phyloP scores from a whole-genome alignment of 1,284 basidiomycete genomes.

The Rhizopogon parksii region DNA sequence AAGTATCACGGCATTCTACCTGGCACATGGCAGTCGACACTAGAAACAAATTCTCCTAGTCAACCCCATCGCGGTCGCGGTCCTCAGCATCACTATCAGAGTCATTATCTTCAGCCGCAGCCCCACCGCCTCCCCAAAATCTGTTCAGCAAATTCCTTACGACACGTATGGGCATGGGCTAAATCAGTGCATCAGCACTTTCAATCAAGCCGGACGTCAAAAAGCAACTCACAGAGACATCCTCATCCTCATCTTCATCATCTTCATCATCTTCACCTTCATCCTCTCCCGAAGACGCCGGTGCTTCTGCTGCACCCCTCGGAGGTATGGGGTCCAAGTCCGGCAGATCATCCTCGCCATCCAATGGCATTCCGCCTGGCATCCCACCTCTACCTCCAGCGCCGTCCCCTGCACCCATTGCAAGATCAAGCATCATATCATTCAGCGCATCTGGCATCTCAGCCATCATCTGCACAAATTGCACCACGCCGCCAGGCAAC shows the following conservation, averaged over 20 bases:
- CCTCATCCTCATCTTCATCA: slow-evolving; percentile 30
- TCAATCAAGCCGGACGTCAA: slow-evolving; percentile 3
- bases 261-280: slow-evolving; percentile 19
- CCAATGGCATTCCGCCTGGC: slow-evolving; percentile 26
- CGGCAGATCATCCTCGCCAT: slow-evolving; percentile 14
- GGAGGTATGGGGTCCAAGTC: neutral
- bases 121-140: slow-evolving; percentile 48
- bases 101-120: slow-evolving; percentile 26
- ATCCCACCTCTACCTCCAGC: slow-evolving; percentile 31
- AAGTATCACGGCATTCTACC: no score
- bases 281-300: slow-evolving; percentile 8
- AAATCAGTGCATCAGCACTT: slow-evolving; percentile 5
- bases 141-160: slow-evolving; percentile 54
- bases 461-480: slow-evolving; percentile 53
- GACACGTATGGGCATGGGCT: slow-evolving; percentile 60
- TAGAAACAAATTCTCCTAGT: neutral
- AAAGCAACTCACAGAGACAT: slow-evolving; percentile 36
- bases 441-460: slow-evolving; percentile 53
- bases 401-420: slow-evolving; percentile 25
- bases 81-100: slow-evolving; percentile 26
- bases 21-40: no score
- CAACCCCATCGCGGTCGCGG: slow-evolving; percentile 10
- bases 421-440: slow-evolving; percentile 46
- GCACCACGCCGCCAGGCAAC: slow-evolving; percentile 58
- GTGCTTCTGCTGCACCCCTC: slow-evolving; percentile 6